These are phyloP conservation scores for Psidium guajava DNA, from an alignment of 345 rosid genomes.

Conservation along the genomic window DNA sequence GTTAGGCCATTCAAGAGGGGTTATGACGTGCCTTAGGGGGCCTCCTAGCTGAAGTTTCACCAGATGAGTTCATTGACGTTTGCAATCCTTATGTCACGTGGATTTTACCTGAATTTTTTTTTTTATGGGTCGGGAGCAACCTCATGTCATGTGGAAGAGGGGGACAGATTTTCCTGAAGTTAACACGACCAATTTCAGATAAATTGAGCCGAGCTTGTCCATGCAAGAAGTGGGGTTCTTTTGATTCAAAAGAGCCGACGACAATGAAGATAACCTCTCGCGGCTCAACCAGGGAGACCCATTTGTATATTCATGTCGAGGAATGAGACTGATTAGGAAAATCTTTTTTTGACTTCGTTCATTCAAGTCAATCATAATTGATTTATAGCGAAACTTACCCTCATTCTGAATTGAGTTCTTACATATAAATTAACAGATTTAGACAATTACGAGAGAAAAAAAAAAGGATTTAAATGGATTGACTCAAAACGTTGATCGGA, in stretches of 20 bases:
- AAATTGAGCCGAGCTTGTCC: not conserved
- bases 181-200: not conserved
- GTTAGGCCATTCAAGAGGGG: not conserved
- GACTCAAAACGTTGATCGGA: not conserved
- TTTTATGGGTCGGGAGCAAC: too few relatives aligned
- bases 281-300: not conserved
- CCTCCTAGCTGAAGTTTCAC: not conserved
- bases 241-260: not conserved
- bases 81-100: not conserved
- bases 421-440: not conserved
- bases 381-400: not conserved
- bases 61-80: not conserved
- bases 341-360: not conserved
- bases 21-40: not conserved
- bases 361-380: not conserved
- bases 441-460: not conserved
- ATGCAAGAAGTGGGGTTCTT: not conserved
- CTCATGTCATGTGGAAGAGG: too few relatives aligned
- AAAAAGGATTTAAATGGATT: not conserved
- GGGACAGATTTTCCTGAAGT: not conserved
- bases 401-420: not conserved
- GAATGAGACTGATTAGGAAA: not conserved
- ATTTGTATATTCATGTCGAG: not conserved
- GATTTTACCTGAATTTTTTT: not conserved
- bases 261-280: not conserved